Percentiles rank a stretch among this genome's conserved stretches.
phyloP scores from a whole-genome alignment of 306 rosid genomes.

The Acacia crassicarpa region DNA sequence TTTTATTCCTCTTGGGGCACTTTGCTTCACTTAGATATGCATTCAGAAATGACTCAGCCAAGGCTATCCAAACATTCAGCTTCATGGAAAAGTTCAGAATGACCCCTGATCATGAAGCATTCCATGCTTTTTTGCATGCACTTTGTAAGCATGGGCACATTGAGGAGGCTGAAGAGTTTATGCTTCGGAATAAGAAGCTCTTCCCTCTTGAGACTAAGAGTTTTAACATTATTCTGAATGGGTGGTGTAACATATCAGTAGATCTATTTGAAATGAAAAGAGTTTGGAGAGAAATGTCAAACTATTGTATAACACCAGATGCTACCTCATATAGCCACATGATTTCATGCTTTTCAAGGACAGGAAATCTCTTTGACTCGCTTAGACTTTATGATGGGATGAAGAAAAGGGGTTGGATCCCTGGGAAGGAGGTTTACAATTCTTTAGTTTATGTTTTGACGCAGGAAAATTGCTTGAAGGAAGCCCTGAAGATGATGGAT shows the following conservation, averaged over 20 bases:
- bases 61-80: slow-evolving; percentile 69
- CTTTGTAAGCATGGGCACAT: slow-evolving; percentile 73
- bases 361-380: slow-evolving; percentile 83
- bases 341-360: slow-evolving; percentile 86
- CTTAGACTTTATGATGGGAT: slow-evolving; percentile 85
- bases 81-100: slow-evolving; percentile 78
- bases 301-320: slow-evolving; percentile 65
- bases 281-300: slow-evolving; percentile 91
- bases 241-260: slow-evolving; percentile 72
- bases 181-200: slow-evolving; percentile 74
- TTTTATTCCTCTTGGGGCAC: slow-evolving; percentile 4
- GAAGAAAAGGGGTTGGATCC: slow-evolving; percentile 71
- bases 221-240: slow-evolving; percentile 84
- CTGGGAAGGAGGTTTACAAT: slow-evolving; percentile 65
- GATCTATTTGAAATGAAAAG: slow-evolving; percentile 78
- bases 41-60: slow-evolving; percentile 52
- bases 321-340: slow-evolving; percentile 76
- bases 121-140: slow-evolving; percentile 53
- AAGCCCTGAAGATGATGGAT: slow-evolving; percentile 76
- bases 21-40: slow-evolving; percentile 71
- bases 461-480: slow-evolving; percentile 66
- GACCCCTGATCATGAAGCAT: slow-evolving; percentile 74
- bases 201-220: slow-evolving; percentile 64
- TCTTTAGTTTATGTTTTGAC: slow-evolving; percentile 68
- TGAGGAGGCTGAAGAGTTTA: slow-evolving; percentile 93